Base-by-base conservation (phyloP, 148 eudicot genomes). In the Rhododendron ovatum region DNA sequence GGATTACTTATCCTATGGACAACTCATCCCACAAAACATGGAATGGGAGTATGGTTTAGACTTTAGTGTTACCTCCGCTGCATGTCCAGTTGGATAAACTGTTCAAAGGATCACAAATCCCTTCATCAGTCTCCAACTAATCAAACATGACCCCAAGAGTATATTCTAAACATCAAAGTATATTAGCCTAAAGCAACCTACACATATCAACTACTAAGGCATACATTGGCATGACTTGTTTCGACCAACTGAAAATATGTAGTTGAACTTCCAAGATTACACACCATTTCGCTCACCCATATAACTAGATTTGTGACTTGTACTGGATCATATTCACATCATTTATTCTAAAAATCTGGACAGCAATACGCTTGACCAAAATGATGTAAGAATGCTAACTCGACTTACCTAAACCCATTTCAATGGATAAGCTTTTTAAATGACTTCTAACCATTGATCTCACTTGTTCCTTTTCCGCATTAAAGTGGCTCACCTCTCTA, bases 371-470 rank as follows among this genome's bases (percentile, higher is more conserved):
- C 75, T 67, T 67, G 15, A 67, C 28, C 33, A 26, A 67, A 67
- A 67, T 67, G 14, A 12, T 39, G 7, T 0, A 26, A 22, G 24
- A 86, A 18, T 22, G 30, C 81, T 24, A 81, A n/a, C 65, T 51
- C 63, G 79, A 83, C 93, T 87, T 89, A 89, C 93, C 89, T 69
- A 93, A 88, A 51, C 87, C 89, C 90, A 83, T 57, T 81, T 91
- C 87, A 81, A 83, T 82, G 61, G 90, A 91, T 81, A 91, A 82
- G 84, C 88, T 85, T 88, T 84, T 90, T 78, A 89, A 87, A 82
- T 93, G 93, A 75, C 85, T 86, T 75, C 61, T 87, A 84, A 92
- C 92, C 79, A 89, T 86, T 81, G 89, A 57, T 57, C 87, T 88
- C 87, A 94, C 87, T 86, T 85, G 88, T 83, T 88, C 89, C 82